These are phyloP conservation scores for Phaeolepiota aurea DNA, from an alignment of 768 basidiomycete genomes.

Conservation along the genomic window DNA sequence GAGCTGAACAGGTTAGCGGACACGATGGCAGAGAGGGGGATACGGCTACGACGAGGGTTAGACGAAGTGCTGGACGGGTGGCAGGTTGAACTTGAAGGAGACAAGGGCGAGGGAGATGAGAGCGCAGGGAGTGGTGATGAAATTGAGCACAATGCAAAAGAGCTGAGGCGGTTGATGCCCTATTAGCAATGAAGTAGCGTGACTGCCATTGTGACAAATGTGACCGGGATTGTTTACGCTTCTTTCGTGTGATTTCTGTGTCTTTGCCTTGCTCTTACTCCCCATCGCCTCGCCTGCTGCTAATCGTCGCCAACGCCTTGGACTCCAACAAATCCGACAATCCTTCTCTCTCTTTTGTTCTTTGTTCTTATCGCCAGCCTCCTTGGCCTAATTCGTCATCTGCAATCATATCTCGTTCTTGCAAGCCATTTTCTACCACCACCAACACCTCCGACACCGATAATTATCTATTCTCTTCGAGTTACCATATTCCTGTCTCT, in stretches of 20 bases:
- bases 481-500: not conserved
- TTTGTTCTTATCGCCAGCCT: too few relatives aligned
- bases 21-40: conserved; percentile 68
- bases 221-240: conserved; percentile 11
- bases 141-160: conserved; percentile 51
- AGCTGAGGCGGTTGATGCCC: conserved; percentile 54
- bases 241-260: conserved; percentile 11
- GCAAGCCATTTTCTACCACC: too few relatives aligned
- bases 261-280: not conserved
- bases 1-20: conserved; percentile 61
- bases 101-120: conserved; percentile 19
- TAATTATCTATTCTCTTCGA: too few relatives aligned
- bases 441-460: too few relatives aligned
- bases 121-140: conserved; percentile 42
- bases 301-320: too few relatives aligned
- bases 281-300: too few relatives aligned
- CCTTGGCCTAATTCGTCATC: too few relatives aligned
- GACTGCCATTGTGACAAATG: conserved; percentile 1
- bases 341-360: too few relatives aligned
- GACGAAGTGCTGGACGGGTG: conserved; percentile 48
- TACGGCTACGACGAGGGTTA: conserved; percentile 54
- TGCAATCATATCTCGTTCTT: too few relatives aligned
- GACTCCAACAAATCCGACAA: too few relatives aligned
- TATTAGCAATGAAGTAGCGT: conserved; percentile 28
- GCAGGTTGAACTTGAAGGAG: conserved; percentile 20